Conservation (phyloP, 192 early-diverging fungal genomes). For the Backusella sp. region DNA sequence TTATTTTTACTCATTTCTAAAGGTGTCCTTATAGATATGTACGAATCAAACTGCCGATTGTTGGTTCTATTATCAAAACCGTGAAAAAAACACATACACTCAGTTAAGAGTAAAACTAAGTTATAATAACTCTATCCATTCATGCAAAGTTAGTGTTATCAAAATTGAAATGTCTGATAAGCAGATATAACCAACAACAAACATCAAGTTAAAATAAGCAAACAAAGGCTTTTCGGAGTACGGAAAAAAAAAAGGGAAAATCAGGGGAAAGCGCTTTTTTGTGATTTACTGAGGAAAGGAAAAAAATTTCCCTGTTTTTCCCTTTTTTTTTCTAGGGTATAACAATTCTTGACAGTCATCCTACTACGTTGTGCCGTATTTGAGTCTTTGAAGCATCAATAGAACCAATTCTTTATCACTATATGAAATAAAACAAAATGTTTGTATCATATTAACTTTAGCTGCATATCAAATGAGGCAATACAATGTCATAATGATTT, state of each 20-base stretch:
- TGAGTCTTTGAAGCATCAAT: neutral
- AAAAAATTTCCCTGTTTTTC: neutral
- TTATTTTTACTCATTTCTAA: neutral
- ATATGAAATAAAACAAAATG: neutral
- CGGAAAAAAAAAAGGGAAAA: neutral
- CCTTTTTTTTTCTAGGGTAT: neutral
- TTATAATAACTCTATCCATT: neutral
- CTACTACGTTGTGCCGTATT: neutral
- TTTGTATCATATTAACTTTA: neutral
- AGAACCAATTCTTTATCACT: neutral
- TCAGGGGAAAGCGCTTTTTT: neutral
- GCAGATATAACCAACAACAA: neutral
- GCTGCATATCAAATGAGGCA: slow-evolving; percentile 4
- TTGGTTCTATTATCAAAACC: neutral
- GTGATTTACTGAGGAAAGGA: neutral
- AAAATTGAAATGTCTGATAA: neutral
- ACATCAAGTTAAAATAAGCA: neutral
- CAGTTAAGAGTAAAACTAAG: neutral
- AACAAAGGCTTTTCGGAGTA: neutral
- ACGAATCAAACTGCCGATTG: neutral
- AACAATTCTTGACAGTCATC: neutral
- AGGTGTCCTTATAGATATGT: neutral
- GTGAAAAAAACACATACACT: neutral
- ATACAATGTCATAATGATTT: neutral
- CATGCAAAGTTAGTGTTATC: neutral